Percentiles rank a stretch among this genome's conserved stretches.
Conservation (phyloP, 2,329 filamentous ascomycete genomes). For the Pestalotiopsis sp. region DNA sequence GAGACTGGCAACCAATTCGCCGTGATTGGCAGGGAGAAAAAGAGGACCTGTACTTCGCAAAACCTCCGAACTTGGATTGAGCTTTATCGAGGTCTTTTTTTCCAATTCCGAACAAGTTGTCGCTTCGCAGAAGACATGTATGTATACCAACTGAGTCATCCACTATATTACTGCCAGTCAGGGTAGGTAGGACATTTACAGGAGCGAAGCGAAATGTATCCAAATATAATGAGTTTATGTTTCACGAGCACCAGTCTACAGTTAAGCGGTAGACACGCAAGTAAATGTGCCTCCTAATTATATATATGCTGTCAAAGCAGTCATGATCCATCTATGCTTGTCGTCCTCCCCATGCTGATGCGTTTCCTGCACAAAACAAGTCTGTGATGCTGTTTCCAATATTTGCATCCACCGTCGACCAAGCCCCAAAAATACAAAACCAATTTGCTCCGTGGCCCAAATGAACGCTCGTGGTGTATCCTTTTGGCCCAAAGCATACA, state of each 20-base stretch:
- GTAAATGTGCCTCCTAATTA: neutral
- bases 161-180: neutral
- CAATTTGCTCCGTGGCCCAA: neutral
- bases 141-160: no score
- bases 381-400: constrained; percentile 1
- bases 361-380: neutral
- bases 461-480: constrained; percentile 5
- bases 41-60: no score
- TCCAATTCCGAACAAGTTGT: no score
- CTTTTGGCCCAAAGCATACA: neutral
- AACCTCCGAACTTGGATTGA: no score
- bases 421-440: neutral
- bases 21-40: neutral
- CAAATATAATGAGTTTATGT: neutral
- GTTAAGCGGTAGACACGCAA: constrained; percentile 1
- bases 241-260: neutral
- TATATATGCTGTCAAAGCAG: neutral
- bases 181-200: neutral
- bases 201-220: neutral
- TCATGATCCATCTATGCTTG: neutral
- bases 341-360: neutral
- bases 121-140: no score
- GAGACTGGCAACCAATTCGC: neutral
- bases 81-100: no score
- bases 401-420: neutral